A percentile compares a stretch with the other conserved stretches of the same genome.
phyloP scores from a whole-genome alignment of 2,329 filamentous ascomycete species.

The Zymoseptoria brevis region DNA sequence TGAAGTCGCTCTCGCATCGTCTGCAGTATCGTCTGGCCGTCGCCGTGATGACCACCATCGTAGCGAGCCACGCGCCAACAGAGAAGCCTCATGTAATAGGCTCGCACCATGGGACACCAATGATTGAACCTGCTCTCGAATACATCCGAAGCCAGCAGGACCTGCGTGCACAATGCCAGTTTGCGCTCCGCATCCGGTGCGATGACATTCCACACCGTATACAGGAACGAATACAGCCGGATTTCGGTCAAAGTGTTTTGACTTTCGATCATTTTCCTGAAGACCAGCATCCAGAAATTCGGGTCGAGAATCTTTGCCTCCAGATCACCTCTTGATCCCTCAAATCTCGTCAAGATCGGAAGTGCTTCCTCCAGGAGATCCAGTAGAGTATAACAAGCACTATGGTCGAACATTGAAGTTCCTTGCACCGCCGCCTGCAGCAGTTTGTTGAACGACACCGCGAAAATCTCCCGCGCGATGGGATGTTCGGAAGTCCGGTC shows the following conservation, averaged over 20 bases:
- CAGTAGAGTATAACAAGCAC: slow-evolving; percentile 80
- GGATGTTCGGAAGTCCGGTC: slow-evolving; percentile 49
- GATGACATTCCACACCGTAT: slow-evolving; percentile 68
- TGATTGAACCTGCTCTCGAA: slow-evolving; percentile 83
- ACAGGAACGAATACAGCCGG: slow-evolving; percentile 73
- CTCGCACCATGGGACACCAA: slow-evolving; percentile 91
- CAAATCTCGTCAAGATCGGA: slow-evolving; percentile 57
- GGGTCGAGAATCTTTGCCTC: slow-evolving; percentile 57
- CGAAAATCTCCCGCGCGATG: slow-evolving; percentile 60
- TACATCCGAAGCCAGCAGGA: slow-evolving; percentile 64
- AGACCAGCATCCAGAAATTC: slow-evolving; percentile 78
- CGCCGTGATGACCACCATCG: slow-evolving; percentile 48
- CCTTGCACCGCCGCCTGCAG: slow-evolving; percentile 66
- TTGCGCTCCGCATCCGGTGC: slow-evolving; percentile 60
- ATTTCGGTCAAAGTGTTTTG: slow-evolving; percentile 88
- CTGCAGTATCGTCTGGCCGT: slow-evolving; percentile 50
- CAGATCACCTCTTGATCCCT: slow-evolving; percentile 33
- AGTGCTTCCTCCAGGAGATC: slow-evolving; percentile 82
- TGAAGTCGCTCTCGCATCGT: slow-evolving; percentile 60
- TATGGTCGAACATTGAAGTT: slow-evolving; percentile 73
- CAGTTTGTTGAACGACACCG: slow-evolving; percentile 63
- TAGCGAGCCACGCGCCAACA: slow-evolving; percentile 84
- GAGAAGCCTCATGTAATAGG: slow-evolving; percentile 83
- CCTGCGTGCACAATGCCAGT: slow-evolving; percentile 60
- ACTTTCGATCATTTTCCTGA: slow-evolving; percentile 68